Percentiles rank a stretch among this genome's conserved stretches.
phyloP scores from a whole-genome alignment of 371 early-diverging fungal species.

The Haplosporangium sp. region DNA sequence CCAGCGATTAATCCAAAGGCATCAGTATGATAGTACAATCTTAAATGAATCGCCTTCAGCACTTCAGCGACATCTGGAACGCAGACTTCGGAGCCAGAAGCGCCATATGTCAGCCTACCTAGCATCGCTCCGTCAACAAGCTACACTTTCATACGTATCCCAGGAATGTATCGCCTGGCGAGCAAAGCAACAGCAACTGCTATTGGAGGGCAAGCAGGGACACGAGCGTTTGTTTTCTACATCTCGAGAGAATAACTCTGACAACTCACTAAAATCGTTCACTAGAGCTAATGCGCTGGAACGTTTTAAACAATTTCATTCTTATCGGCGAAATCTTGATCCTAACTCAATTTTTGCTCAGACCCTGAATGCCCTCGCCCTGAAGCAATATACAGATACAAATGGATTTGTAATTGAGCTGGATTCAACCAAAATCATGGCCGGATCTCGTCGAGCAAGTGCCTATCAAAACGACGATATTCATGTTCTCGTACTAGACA shows the following conservation, averaged over 20 bases:
- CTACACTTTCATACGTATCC: conserved; percentile 30
- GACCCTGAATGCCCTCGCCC: conserved; percentile 32
- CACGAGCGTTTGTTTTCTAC: not conserved
- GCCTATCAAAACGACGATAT: conserved; percentile 50
- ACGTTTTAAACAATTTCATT: conserved; percentile 49
- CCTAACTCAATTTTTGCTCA: conserved; percentile 39
- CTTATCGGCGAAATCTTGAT: conserved; percentile 25
- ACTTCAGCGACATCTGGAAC: conserved; percentile 38
- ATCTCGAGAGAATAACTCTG: not conserved
- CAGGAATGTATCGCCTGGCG: conserved; percentile 51
- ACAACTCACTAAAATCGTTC: not conserved
- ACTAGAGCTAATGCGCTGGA: conserved; percentile 16
- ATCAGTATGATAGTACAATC: conserved; percentile 32
- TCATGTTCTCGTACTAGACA: conserved; percentile 52
- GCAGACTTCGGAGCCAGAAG: conserved; percentile 31
- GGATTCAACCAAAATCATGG: conserved; percentile 46
- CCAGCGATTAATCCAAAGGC: conserved; percentile 22
- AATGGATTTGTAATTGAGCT: conserved; percentile 48
- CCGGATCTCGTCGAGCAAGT: conserved; percentile 45
- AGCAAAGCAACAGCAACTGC: conserved; percentile 13
- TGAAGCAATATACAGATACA: conserved; percentile 41
- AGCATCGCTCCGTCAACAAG: conserved; percentile 30
- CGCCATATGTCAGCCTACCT: conserved; percentile 33
- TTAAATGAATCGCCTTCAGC: conserved; percentile 53
- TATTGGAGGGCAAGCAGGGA: conserved; percentile 6